Conservation (phyloP, 805 yeast species). For the Myxozyma sirexii region DNA sequence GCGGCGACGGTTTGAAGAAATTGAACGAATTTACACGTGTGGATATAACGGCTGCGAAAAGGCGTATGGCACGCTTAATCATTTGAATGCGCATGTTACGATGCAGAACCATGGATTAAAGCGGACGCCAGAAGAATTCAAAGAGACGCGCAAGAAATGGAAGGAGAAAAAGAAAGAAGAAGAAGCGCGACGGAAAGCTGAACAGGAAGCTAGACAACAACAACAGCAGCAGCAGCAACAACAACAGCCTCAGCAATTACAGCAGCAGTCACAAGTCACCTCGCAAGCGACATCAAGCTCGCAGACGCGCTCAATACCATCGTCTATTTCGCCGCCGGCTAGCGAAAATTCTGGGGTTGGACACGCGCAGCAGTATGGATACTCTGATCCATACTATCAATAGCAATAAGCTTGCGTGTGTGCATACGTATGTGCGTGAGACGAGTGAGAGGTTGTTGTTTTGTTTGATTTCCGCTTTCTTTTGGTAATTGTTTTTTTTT, state of each 20-base stretch:
- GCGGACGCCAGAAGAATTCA: conserved; percentile 58
- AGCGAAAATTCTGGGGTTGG: background rate
- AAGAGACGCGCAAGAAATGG: conserved; percentile 51
- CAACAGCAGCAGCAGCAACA: conserved; percentile 22
- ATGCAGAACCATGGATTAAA: conserved; percentile 59
- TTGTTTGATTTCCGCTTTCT: too few species aligned
- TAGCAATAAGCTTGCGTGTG: background rate
- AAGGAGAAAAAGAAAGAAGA: conserved; percentile 47
- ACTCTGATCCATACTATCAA: conserved; percentile 3
- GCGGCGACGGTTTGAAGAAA: conserved; percentile 57
- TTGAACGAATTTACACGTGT: conserved; percentile 58
- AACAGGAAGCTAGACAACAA: conserved; percentile 19
- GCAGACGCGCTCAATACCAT: background rate
- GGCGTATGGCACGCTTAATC: conserved; percentile 63
- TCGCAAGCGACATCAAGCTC: background rate
- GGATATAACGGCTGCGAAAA: conserved; percentile 52
- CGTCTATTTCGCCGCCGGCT: background rate
- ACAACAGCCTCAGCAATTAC: conserved; percentile 17
- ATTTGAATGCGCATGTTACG: conserved; percentile 58
- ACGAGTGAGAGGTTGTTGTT: too few species aligned
- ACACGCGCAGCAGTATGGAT: conserved; percentile 3
- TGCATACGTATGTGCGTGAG: too few species aligned
- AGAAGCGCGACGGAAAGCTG: conserved; percentile 33
- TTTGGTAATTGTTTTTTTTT: too few species aligned
- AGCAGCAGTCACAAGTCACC: conserved; percentile 10